phyloP scores from a whole-genome alignment of 2,329 filamentous ascomycete species.

The Ampelomyces quisqualis region DNA sequence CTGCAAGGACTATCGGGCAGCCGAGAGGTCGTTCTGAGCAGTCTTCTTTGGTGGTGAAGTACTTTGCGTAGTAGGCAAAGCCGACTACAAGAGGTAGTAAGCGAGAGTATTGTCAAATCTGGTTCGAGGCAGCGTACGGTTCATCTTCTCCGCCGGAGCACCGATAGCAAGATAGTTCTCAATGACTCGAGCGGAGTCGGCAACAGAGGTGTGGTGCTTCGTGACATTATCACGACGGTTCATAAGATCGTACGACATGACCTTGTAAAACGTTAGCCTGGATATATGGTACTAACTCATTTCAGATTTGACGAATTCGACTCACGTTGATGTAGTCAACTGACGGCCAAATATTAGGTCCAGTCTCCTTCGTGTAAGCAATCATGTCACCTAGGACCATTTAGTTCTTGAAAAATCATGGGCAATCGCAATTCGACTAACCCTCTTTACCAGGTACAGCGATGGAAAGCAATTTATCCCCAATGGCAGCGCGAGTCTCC shows the following conservation, averaged over 20 bases:
- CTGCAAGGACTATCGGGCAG: constrained; percentile 60
- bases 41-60: constrained; percentile 55
- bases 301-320: neutral
- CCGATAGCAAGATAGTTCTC: constrained; percentile 62
- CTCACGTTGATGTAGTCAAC: constrained; percentile 64
- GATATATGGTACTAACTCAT: neutral
- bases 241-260: constrained; percentile 74
- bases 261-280: constrained; percentile 17
- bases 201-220: constrained; percentile 65
- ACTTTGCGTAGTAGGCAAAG: constrained; percentile 70
- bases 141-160: constrained; percentile 57
- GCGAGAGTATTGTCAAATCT: neutral
- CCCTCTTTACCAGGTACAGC: constrained; percentile 58
- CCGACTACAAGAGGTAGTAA: constrained; percentile 51
- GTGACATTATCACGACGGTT: constrained; percentile 66
- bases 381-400: constrained; percentile 61
- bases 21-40: constrained; percentile 55
- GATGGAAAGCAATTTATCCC: constrained; percentile 63
- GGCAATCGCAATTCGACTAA: too few species aligned
- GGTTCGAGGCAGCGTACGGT: constrained; percentile 40
- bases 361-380: constrained; percentile 60
- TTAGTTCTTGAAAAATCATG: constrained; percentile 1
- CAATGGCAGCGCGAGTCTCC: constrained; percentile 60
- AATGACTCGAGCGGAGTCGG: constrained; percentile 56
- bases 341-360: constrained; percentile 59